These are phyloP conservation scores for Phytophthora pluvialis DNA, from an alignment of 352 stramenopile genomes.

Conservation along the genomic window DNA sequence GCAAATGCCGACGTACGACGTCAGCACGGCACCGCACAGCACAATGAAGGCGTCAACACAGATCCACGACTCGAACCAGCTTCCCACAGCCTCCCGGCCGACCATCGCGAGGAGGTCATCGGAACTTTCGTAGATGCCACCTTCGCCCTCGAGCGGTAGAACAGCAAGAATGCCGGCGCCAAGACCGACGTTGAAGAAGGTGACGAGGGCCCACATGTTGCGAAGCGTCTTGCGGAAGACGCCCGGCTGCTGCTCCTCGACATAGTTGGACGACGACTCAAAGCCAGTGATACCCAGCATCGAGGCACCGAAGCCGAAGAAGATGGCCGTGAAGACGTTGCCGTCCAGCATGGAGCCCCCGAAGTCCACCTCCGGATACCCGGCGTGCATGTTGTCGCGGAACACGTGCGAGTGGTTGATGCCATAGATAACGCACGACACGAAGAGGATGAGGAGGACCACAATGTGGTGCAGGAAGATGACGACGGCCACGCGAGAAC, in stretches of 20 bases:
- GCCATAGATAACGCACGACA: conserved; percentile 59
- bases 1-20: conserved; percentile 81
- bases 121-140: conserved; percentile 49
- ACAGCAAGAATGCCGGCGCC: conserved; percentile 67
- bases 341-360: conserved; percentile 46
- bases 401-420: conserved; percentile 64
- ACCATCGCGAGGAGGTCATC: conserved; percentile 72
- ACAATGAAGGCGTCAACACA: conserved; percentile 87
- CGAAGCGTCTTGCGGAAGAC: conserved; percentile 78
- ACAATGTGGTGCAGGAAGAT: conserved; percentile 88
- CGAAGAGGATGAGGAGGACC: conserved; percentile 63
- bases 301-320: conserved; percentile 76
- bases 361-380: conserved; percentile 64
- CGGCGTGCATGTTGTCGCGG: conserved; percentile 62
- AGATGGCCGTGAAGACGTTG: conserved; percentile 55
- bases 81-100: conserved; percentile 37
- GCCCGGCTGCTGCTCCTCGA: conserved; percentile 82
- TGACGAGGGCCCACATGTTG: conserved; percentile 83
- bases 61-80: conserved; percentile 55
- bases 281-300: conserved; percentile 92
- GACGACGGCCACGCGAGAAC: conserved; percentile 69
- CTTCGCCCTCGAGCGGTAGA: conserved; percentile 53
- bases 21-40: conserved; percentile 82
- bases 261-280: conserved; percentile 87
- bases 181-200: conserved; percentile 85